phyloP scores from a whole-genome alignment of 768 basidiomycete species.

The Suillus clintonianus region DNA sequence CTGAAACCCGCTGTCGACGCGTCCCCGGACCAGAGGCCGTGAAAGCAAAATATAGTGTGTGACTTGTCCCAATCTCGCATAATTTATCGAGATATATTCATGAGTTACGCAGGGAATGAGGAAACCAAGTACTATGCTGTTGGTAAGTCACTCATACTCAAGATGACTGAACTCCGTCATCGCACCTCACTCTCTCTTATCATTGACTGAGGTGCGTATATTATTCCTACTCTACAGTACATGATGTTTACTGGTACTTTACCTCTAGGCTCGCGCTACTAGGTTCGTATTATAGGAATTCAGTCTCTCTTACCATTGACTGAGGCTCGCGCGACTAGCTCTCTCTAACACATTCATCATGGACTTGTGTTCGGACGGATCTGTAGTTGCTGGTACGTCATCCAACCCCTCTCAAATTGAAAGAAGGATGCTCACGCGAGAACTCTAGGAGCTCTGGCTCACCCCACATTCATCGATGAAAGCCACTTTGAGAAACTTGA shows the following conservation, averaged over 20 bases:
- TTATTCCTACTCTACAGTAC: too few species aligned
- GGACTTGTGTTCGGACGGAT: slow-evolving; percentile 43
- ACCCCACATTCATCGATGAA: slow-evolving; percentile 53
- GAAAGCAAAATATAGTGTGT: slow-evolving; percentile 46
- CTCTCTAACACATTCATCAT: too few species aligned
- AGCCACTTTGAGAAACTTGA: slow-evolving; percentile 50
- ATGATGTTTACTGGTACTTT: too few species aligned
- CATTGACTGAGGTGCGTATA: too few species aligned
- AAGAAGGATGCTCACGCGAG: not conserved
- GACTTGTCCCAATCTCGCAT: not conserved
- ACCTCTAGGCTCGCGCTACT: too few species aligned
- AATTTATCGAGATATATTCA: slow-evolving; percentile 14
- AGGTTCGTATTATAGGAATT: too few species aligned
- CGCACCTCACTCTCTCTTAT: too few species aligned
- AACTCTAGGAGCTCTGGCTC: slow-evolving; percentile 45
- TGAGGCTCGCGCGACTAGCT: too few species aligned
- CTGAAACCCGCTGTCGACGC: slow-evolving; percentile 35
- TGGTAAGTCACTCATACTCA: too few species aligned
- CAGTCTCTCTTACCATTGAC: too few species aligned
- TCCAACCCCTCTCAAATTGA: not conserved
- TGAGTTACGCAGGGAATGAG: slow-evolving; percentile 13
- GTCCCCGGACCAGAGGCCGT: slow-evolving; percentile 52
- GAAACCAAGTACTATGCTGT: slow-evolving; percentile 42
- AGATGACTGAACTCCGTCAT: too few species aligned
- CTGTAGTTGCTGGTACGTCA: slow-evolving; percentile 45